Percentiles rank a stretch among this genome's conserved stretches.
phyloP scores from a whole-genome alignment of 768 basidiomycete species.

The Russula griseocarnosa region DNA sequence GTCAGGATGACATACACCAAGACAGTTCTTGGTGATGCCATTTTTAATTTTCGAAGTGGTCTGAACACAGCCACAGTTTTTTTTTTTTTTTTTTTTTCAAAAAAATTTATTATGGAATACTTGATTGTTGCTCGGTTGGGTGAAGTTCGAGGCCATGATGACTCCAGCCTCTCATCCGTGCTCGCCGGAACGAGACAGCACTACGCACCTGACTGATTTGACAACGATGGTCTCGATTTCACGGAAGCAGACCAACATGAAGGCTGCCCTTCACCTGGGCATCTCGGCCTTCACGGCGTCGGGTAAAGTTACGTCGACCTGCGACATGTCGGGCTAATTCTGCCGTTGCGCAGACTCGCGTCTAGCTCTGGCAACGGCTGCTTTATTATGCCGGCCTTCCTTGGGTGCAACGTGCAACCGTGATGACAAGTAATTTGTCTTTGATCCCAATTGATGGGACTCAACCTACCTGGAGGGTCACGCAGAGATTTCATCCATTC shows the following conservation, averaged over 20 bases:
- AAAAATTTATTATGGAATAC: too few species aligned
- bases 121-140: too few species aligned
- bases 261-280: too few species aligned
- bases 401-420: constrained; percentile 38
- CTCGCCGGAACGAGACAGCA: background rate
- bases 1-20: background rate
- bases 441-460: constrained; percentile 42
- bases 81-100: too few species aligned
- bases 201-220: too few species aligned
- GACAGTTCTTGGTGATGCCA: too few species aligned
- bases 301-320: background rate
- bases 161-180: background rate
- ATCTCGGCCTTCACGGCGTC: background rate
- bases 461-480: constrained; percentile 39
- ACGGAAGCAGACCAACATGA: too few species aligned
- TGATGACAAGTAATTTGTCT: constrained; percentile 33
- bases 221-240: too few species aligned
- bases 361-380: constrained; percentile 38
- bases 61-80: too few species aligned
- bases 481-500: constrained; percentile 13
- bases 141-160: too few species aligned
- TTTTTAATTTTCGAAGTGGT: too few species aligned
- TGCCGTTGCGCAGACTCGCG: constrained; percentile 34
- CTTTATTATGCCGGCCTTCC: constrained; percentile 55
- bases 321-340: background rate